Percentiles rank a stretch among this genome's conserved stretches.
phyloP scores from a whole-genome alignment of 1,284 basidiomycete species.

The Wolfiporia cocos region DNA sequence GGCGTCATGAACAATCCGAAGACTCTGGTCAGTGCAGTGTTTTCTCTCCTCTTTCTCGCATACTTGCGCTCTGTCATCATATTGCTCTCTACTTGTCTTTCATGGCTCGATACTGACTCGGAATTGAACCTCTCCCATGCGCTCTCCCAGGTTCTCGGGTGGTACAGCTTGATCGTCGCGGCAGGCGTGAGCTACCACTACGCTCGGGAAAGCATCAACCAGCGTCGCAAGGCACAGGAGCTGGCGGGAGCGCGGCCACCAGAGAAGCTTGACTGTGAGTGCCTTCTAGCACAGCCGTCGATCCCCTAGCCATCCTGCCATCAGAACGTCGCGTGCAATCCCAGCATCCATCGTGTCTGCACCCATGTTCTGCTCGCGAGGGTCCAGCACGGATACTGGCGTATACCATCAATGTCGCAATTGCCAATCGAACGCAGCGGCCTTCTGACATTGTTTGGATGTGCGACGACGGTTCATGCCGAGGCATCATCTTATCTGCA shows the following conservation, averaged over 20 bases:
- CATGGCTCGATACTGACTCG: not conserved
- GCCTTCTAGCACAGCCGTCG: too few relatives aligned
- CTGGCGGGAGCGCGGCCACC: constrained; percentile 27
- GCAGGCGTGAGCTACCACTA: constrained; percentile 40
- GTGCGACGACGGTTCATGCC: too few relatives aligned
- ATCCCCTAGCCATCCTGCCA: too few relatives aligned
- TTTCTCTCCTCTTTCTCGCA: not conserved
- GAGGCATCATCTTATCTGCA: too few relatives aligned
- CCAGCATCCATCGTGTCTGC: too few relatives aligned
- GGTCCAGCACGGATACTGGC: too few relatives aligned
- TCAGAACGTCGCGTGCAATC: too few relatives aligned
- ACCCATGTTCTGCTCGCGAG: too few relatives aligned
- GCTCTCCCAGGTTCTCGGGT: constrained; percentile 26
- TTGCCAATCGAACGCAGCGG: too few relatives aligned
- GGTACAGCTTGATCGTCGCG: constrained; percentile 36
- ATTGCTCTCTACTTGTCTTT: not conserved
- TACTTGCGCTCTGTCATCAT: not conserved
- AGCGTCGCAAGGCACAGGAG: constrained; percentile 29
- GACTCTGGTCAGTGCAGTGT: constrained; percentile 27
- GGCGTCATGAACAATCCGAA: constrained; percentile 26
- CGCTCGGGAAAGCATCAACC: constrained; percentile 38
- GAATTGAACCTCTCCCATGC: not conserved
- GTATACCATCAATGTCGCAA: too few relatives aligned
- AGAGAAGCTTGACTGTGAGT: constrained; percentile 34
- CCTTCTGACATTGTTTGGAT: too few relatives aligned